These are phyloP conservation scores for Penicillium diatomitis DNA, from an alignment of 495 filamentous ascomycete genomes.

Conservation along the genomic window DNA sequence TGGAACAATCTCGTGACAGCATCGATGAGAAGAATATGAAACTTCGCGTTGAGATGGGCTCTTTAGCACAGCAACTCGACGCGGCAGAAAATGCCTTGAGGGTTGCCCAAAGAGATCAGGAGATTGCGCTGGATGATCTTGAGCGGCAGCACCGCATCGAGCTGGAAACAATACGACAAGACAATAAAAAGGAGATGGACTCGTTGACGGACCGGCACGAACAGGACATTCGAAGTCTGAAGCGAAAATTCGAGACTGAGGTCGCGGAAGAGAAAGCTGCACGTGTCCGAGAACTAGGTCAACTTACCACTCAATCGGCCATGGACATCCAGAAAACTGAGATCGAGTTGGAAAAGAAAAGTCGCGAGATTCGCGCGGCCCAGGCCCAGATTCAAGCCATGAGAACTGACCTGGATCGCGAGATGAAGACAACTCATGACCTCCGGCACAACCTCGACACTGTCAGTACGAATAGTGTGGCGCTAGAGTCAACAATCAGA, in stretches of 20 bases:
- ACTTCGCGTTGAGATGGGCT: conserved; percentile 51
- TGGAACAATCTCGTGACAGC: conserved; percentile 52
- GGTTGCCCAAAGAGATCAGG: conserved; percentile 41
- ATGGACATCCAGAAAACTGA: conserved; percentile 56
- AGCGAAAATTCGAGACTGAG: conserved; percentile 43
- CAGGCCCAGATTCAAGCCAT: conserved; percentile 43
- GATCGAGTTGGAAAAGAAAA: conserved; percentile 52
- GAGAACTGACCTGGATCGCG: conserved; percentile 54
- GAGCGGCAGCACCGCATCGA: conserved; percentile 40
- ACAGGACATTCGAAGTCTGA: conserved; percentile 40
- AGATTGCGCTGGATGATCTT: conserved; percentile 51
- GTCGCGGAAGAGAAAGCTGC: conserved; percentile 54
- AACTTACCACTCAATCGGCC: conserved; percentile 50
- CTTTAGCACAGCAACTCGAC: conserved; percentile 39
- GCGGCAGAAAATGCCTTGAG: conserved; percentile 39
- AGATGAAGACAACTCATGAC: conserved; percentile 44
- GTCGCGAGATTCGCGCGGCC: conserved; percentile 47
- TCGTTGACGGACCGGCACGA: conserved; percentile 34
- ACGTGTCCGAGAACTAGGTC: conserved; percentile 54
- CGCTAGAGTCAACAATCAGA: conserved; percentile 63
- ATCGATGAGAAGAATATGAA: conserved; percentile 46
- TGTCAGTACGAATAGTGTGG: conserved; percentile 49
- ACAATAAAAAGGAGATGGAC: conserved; percentile 34
- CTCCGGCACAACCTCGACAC: conserved; percentile 57
- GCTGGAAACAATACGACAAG: conserved; percentile 31